phyloP scores from a whole-genome alignment of 2,329 filamentous ascomycete species.

The Metarhizium sp. region DNA sequence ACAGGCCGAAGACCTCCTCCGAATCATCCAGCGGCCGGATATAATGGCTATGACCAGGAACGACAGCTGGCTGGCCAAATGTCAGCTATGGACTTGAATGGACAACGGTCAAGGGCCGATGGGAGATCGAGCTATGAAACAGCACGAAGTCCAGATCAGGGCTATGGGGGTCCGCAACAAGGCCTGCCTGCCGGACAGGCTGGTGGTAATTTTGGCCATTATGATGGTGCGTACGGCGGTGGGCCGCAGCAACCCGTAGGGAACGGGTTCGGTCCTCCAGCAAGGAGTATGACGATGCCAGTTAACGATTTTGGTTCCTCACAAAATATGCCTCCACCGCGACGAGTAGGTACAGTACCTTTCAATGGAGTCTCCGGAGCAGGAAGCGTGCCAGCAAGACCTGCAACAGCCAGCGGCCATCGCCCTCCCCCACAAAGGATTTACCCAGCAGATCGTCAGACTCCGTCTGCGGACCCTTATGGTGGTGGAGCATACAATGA shows the following conservation, averaged over 20 bases:
- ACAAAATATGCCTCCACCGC: constrained; percentile 24
- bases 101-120: constrained; percentile 14
- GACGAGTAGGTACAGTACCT: constrained; percentile 34
- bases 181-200: constrained; percentile 17
- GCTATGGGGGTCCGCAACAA: constrained; percentile 17
- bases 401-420: constrained; percentile 44
- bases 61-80: constrained; percentile 24
- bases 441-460: constrained; percentile 34
- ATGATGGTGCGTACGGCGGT: constrained; percentile 16
- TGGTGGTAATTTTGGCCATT: constrained; percentile 16
- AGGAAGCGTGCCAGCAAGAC: constrained; percentile 37
- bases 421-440: constrained; percentile 43
- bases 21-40: constrained; percentile 11
- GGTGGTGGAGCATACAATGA: constrained; percentile 21
- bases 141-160: constrained; percentile 17
- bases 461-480: constrained; percentile 24
- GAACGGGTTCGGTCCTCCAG: constrained; percentile 39
- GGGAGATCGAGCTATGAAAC: constrained; percentile 17
- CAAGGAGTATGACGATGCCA: constrained; percentile 55
- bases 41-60: constrained; percentile 16
- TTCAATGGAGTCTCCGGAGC: constrained; percentile 34
- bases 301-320: constrained; percentile 34
- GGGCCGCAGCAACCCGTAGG: constrained; percentile 20
- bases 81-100: constrained; percentile 25
- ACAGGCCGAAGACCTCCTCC: constrained; percentile 14